Base-by-base conservation (phyloP, 2,329 filamentous ascomycete genomes). In the Tolypocladium capitatum region DNA sequence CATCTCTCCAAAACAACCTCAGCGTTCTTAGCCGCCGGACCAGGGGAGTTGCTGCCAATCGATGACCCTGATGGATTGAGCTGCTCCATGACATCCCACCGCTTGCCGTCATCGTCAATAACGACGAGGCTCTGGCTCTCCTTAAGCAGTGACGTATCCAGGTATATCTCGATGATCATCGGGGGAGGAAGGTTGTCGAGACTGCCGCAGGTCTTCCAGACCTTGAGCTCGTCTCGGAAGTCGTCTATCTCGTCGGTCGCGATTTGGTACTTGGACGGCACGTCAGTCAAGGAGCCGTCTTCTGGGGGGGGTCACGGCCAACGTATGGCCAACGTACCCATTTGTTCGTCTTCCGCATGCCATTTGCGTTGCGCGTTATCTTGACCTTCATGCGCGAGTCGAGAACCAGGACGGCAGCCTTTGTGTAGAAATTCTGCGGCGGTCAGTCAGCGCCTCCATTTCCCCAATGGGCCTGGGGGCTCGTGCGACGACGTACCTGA, bases 181-280 rank as follows among this genome's bases (percentile, higher is more conserved):
- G 89, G 83, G 34, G 86, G 84, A 33, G 92, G 92, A 50, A 78
- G 80, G 57, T 84, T 83, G 45, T 86, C 80, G 53, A 84, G 76
- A 50, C 84, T 80, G 62, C 91, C 85, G 60, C 85, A 86, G 42
- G 72, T 77, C 65, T 83, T 91, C 90, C 90, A 98, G 49, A 80
- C 74, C 56, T 77, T 76, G 52, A 97, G 76, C 54, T 92, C 85
- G 54, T 94, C 84, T 58, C 78, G 75, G 60, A 95, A 89, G 51
- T 86, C 81, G 60, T 95, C 87, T 53, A 91, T 91, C 58, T 98
- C 92, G 57, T 94, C 86, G 41, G 95, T 83, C 55, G 95, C 85
- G 56, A 96, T 81, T 71, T 95, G 94, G 68, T 96, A 98, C 92
- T 97, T 59, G 42, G 45, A 31, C 7, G 2, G 38, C 31, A 34